Evolutionary conservation across 768 basidiomycete species (phyloP).

Genomic region (Pholiota conissans): DNA sequence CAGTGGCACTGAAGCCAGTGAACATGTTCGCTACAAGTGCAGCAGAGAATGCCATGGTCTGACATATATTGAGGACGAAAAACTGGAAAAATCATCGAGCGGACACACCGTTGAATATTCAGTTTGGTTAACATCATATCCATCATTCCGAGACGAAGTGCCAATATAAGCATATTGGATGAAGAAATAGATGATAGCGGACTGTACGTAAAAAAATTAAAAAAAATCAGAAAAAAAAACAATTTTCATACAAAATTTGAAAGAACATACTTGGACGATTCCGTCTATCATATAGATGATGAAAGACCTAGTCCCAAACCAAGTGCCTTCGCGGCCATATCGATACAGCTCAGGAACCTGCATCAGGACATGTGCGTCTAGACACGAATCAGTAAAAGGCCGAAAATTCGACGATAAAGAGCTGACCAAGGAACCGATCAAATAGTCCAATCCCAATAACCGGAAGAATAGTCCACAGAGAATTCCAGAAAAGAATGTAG

Average conservation of each 20-base stretch:
- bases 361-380: slow-evolving; percentile 86
- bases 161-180: slow-evolving; percentile 75
- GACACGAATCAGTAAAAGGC: neutral
- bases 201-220: slow-evolving; percentile 42
- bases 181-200: slow-evolving; percentile 86
- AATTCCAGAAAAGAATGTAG: slow-evolving; percentile 96
- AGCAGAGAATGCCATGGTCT: slow-evolving; percentile 83
- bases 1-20: slow-evolving; percentile 82
- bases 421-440: slow-evolving; percentile 82
- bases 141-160: slow-evolving; percentile 75
- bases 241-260: no score
- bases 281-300: slow-evolving; percentile 81
- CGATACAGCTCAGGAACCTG: slow-evolving; percentile 88
- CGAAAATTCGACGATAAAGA: neutral
- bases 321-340: slow-evolving; percentile 75
- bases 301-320: slow-evolving; percentile 78
- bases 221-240: neutral
- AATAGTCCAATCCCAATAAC: slow-evolving; percentile 95
- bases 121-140: slow-evolving; percentile 68
- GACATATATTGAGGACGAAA: neutral
- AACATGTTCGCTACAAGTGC: slow-evolving; percentile 80
- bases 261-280: slow-evolving; percentile 62
- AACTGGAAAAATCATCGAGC: neutral
- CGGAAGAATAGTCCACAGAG: slow-evolving; percentile 90
- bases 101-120: slow-evolving; percentile 82